A percentile compares a stretch with the other conserved stretches of the same genome.
These are phyloP conservation scores for Venturiaceae sp. DNA, from an alignment of 2,329 filamentous ascomycete genomes.

Conservation along the genomic window DNA sequence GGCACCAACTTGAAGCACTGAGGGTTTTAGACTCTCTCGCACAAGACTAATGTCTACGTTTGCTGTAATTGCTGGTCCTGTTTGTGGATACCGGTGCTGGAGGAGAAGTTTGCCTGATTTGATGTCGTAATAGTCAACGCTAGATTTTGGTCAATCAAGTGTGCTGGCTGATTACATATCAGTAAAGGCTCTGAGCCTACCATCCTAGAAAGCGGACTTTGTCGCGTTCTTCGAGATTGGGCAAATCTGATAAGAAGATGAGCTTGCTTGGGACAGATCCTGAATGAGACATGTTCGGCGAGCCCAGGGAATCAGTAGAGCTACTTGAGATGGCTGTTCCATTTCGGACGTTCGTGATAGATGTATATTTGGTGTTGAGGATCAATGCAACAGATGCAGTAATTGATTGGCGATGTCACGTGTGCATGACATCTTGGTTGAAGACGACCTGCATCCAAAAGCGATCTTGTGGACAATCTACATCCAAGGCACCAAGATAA, in stretches of 20 bases:
- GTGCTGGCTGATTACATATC: constrained; percentile 9
- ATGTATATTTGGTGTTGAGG: constrained; percentile 2
- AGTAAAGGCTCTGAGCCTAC: constrained; percentile 40
- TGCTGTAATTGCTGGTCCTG: constrained; percentile 33
- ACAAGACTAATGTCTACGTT: constrained; percentile 64
- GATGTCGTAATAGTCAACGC: constrained; percentile 49
- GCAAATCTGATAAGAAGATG: constrained; percentile 39
- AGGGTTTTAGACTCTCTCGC: constrained; percentile 52
- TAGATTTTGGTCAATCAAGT: too few relatives aligned
- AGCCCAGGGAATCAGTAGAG: background rate
- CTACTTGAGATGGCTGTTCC: background rate
- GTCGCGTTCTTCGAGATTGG: constrained; percentile 41
- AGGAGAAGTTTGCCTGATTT: constrained; percentile 54
- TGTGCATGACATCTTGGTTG: background rate
- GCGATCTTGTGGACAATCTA: too few relatives aligned
- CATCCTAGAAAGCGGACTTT: constrained; percentile 92
- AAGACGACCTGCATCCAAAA: too few relatives aligned
- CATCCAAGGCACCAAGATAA: background rate
- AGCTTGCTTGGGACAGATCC: constrained; percentile 49
- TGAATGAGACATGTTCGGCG: constrained; percentile 10
- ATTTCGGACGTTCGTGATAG: constrained; percentile 19
- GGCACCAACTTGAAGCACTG: constrained; percentile 60
- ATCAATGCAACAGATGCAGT: background rate
- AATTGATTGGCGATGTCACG: background rate
- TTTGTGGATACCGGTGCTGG: constrained; percentile 48